phyloP scores from a whole-genome alignment of 148 eudicot species.

The Suaeda aralocaspica region DNA sequence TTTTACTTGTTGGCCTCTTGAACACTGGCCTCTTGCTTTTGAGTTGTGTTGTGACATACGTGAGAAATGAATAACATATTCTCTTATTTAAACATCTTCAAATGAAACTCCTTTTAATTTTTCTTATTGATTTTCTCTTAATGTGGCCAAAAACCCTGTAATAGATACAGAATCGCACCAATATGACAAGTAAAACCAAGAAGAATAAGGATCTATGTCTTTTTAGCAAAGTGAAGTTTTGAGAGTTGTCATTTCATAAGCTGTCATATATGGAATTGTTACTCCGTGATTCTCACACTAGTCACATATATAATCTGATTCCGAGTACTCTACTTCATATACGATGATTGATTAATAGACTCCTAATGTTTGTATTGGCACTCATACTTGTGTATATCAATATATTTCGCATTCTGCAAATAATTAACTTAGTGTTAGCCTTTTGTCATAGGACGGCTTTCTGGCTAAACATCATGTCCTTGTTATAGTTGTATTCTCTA shows the following conservation, averaged over 20 bases:
- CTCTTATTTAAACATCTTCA: background rate
- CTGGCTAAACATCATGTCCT: too few relatives aligned
- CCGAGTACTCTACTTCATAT: too few relatives aligned
- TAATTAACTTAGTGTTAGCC: too few relatives aligned
- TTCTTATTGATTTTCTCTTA: too few relatives aligned
- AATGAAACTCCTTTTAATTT: too few relatives aligned
- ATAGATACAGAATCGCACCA: background rate
- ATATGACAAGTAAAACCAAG: constrained; percentile 6
- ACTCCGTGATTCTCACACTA: background rate
- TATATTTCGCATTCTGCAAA: too few relatives aligned
- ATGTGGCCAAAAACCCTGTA: too few relatives aligned
- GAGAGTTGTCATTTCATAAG: background rate
- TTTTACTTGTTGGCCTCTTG: background rate
- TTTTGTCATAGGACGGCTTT: too few relatives aligned
- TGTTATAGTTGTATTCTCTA: too few relatives aligned
- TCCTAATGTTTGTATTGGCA: too few relatives aligned
- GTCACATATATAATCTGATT: background rate
- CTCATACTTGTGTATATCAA: too few relatives aligned
- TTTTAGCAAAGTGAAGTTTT: background rate
- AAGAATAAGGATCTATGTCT: background rate
- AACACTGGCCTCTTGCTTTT: background rate
- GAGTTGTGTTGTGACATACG: background rate
- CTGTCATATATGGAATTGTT: background rate
- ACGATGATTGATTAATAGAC: too few relatives aligned
- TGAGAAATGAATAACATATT: background rate